phyloP scores from a whole-genome alignment of 345 rosid species.

The Salix caprea region DNA sequence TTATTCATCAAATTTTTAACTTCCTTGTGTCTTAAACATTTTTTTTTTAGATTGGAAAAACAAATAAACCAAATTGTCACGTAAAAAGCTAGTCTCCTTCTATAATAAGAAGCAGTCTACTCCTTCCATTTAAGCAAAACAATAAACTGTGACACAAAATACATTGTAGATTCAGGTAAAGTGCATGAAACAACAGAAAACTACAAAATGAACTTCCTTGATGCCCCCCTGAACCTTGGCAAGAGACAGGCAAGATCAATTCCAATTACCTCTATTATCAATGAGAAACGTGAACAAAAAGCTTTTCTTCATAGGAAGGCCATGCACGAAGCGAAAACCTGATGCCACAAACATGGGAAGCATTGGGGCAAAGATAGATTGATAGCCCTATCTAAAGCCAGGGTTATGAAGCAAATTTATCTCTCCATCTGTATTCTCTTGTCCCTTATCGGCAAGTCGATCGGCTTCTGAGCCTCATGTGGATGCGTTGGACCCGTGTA shows the following conservation, averaged over 20 bases:
- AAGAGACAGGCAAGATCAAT: background rate
- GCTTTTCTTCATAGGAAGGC: slow-evolving; percentile 1
- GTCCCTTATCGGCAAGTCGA: slow-evolving; percentile 82
- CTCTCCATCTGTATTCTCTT: slow-evolving; percentile 63
- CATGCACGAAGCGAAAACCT: background rate
- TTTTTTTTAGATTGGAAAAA: no score
- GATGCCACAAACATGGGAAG: background rate
- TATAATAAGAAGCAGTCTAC: background rate
- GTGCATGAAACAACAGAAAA: slow-evolving; percentile 2
- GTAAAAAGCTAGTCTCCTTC: no score
- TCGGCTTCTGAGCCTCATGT: slow-evolving; percentile 83
- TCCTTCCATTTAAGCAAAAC: background rate
- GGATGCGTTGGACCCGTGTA: slow-evolving; percentile 95
- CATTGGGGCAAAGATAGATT: background rate
- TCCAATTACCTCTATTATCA: slow-evolving; percentile 14
- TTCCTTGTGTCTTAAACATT: no score
- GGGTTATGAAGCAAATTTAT: slow-evolving; percentile 21
- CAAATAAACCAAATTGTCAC: no score
- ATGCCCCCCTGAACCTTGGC: slow-evolving; percentile 4
- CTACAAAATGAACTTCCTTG: slow-evolving; percentile 3
- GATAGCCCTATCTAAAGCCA: slow-evolving; percentile 18
- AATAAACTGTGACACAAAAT: background rate
- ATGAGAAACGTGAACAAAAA: slow-evolving; percentile 7
- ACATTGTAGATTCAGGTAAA: background rate
- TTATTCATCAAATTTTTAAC: no score